These are phyloP conservation scores for Dothiorella sarmentorum DNA, from an alignment of 2,329 filamentous ascomycete genomes.

Conservation along the genomic window DNA sequence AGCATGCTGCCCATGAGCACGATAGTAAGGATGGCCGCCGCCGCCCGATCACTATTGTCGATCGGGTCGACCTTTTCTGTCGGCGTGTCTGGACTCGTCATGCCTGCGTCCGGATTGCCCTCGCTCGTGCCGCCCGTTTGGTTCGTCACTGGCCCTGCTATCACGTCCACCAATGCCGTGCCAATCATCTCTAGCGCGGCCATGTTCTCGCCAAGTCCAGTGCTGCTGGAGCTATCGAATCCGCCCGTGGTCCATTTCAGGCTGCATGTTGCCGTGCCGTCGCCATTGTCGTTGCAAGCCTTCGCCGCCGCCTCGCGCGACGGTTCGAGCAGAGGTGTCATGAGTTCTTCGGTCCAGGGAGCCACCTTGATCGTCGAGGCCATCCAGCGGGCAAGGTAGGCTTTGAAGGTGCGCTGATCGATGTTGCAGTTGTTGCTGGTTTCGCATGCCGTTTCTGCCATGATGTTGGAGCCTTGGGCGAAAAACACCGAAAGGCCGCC, in stretches of 20 bases:
- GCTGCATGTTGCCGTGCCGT: constrained; percentile 53
- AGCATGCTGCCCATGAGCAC: constrained; percentile 1
- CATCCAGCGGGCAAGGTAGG: constrained; percentile 65
- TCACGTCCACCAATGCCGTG: constrained; percentile 40
- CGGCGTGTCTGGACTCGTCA: neutral
- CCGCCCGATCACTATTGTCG: constrained; percentile 39
- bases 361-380: constrained; percentile 61
- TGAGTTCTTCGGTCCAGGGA: constrained; percentile 52
- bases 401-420: constrained; percentile 73
- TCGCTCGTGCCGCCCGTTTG: constrained; percentile 50
- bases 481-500: constrained; percentile 48
- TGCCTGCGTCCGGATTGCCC: constrained; percentile 41
- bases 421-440: constrained; percentile 58
- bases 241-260: constrained; percentile 56
- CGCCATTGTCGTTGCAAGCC: constrained; percentile 57
- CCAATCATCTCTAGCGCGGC: constrained; percentile 48
- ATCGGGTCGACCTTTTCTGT: constrained; percentile 25
- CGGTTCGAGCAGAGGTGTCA: constrained; percentile 51
- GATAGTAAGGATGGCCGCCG: constrained; percentile 32
- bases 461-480: constrained; percentile 54
- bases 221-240: constrained; percentile 49
- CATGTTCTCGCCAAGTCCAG: constrained; percentile 53
- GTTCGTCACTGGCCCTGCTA: constrained; percentile 42
- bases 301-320: constrained; percentile 59
- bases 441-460: constrained; percentile 68